Conservation (phyloP, 345 rosid species). For the Kernera saxatilis region DNA sequence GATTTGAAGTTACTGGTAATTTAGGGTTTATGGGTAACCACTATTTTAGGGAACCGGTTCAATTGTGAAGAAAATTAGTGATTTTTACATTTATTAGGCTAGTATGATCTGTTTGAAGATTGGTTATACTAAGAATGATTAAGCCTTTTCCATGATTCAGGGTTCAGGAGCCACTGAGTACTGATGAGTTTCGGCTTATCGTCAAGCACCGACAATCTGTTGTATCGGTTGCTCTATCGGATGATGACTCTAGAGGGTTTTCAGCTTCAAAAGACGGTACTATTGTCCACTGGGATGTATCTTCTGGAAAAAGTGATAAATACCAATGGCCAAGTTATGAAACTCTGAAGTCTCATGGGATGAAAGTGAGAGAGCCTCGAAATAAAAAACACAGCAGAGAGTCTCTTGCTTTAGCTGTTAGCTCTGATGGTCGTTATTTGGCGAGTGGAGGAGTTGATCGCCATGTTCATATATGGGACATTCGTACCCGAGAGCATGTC, state of each 20-base stretch:
- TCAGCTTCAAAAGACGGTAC: constrained; percentile 92
- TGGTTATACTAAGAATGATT: constrained; percentile 9
- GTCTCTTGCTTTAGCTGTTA: constrained; percentile 76
- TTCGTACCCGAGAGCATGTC: constrained; percentile 72
- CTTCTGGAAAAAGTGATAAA: constrained; percentile 56
- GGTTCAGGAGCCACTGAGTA: constrained; percentile 57
- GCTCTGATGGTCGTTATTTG: constrained; percentile 89
- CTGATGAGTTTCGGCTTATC: constrained; percentile 41
- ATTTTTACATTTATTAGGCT: background rate
- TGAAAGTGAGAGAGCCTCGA: constrained; percentile 64
- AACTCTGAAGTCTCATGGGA: constrained; percentile 63
- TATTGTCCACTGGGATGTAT: constrained; percentile 83
- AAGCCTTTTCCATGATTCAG: constrained; percentile 33
- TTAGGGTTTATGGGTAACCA: background rate
- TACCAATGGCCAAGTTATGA: constrained; percentile 79
- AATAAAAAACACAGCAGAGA: constrained; percentile 64
- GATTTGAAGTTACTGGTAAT: background rate
- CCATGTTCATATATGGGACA: constrained; percentile 95
- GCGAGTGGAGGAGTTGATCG: constrained; percentile 94
- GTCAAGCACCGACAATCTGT: constrained; percentile 79
- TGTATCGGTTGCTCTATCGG: constrained; percentile 78
- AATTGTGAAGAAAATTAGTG: background rate
- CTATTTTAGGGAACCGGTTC: background rate
- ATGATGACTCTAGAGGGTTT: constrained; percentile 77
- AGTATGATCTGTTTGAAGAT: background rate